phyloP scores from a whole-genome alignment of 345 rosid species.

The Ceriops zippeliana region DNA sequence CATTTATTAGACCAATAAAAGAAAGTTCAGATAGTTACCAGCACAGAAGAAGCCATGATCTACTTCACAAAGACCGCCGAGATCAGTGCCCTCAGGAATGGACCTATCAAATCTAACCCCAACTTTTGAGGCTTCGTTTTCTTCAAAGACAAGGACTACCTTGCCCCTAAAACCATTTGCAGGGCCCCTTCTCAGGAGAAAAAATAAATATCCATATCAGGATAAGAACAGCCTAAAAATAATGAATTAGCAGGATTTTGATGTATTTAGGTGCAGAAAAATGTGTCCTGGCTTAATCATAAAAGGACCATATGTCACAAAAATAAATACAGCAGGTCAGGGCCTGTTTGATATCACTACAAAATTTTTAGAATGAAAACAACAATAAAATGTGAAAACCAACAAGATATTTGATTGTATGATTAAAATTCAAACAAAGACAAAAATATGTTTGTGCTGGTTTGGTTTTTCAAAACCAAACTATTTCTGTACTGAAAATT shows the following conservation, averaged over 20 bases:
- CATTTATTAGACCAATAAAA: neutral
- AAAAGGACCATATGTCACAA: too few species aligned
- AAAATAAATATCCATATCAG: neutral
- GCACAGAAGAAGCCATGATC: conserved; percentile 90
- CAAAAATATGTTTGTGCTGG: too few species aligned
- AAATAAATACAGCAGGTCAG: too few species aligned
- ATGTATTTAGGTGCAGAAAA: too few species aligned
- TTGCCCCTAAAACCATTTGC: conserved; percentile 71
- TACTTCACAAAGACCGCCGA: conserved; percentile 91
- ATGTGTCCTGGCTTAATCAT: too few species aligned
- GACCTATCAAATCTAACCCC: conserved; percentile 93
- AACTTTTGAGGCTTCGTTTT: conserved; percentile 75
- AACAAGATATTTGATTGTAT: too few species aligned
- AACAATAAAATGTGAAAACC: too few species aligned
- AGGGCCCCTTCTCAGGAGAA: conserved; percentile 63
- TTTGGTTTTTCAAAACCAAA: too few species aligned
- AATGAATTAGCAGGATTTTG: neutral
- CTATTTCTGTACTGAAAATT: too few species aligned
- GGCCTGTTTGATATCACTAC: too few species aligned
- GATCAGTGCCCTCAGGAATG: conserved; percentile 84
- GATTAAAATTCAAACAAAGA: too few species aligned
- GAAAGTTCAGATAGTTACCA: conserved; percentile 36
- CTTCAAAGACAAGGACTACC: conserved; percentile 91
- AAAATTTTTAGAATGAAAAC: too few species aligned
- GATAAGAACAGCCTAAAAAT: neutral